Base-by-base conservation (phyloP, 306 rosid genomes). In the Ormosia semicastrata region DNA sequence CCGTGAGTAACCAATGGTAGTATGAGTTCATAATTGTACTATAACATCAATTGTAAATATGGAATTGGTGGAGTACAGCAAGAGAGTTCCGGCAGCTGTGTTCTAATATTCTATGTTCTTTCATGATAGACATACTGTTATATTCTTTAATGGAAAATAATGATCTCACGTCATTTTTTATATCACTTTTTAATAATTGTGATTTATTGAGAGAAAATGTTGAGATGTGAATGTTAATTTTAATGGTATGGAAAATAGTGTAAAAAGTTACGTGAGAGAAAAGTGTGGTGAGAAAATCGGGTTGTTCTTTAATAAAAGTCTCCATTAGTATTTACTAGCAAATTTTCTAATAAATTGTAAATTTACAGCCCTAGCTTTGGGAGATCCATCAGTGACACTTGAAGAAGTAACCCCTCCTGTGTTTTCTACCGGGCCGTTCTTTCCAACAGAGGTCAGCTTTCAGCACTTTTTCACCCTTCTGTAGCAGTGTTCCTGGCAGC, bases 381-480 rank as follows among this genome's bases (percentile, higher is more conserved):
- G 99, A 39, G 99, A 93, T 87, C 88, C 97, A 67, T 82, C 93
- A 8, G 93, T 93, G 66, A 92, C 92, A 73, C 66, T 95, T 71
- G 91, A 93, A 82, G 85, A 92, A 83, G 98, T 95, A 56, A 95
- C 99, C 60, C 97, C 98, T 52, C 80, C 86, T 2, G 86, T 88
- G 77, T 70, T 85, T 33, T 77, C 96, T 71, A 86, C 98, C 0
- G 91, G 91, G 65, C 62, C 95, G 36, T 95, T 93, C 86, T 95
- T 93, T 86, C 99, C 97, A 34, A 73, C 90, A 3, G 98, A 95
- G 95, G 98, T 93, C 73, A 43, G 66, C 83, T 69, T 73, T 79
- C 66, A 9, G 15, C 72, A 59, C 52, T 66, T 24, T 77, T 69
- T 33, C 7, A n/a, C 18, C 49, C 56, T 77, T 53, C 9, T 18